Evolutionary conservation across 2,329 filamentous ascomycete genomes (phyloP), one percentile per base, ranked within the genome.

Genomic region (Talaromyces sp.): DNA sequence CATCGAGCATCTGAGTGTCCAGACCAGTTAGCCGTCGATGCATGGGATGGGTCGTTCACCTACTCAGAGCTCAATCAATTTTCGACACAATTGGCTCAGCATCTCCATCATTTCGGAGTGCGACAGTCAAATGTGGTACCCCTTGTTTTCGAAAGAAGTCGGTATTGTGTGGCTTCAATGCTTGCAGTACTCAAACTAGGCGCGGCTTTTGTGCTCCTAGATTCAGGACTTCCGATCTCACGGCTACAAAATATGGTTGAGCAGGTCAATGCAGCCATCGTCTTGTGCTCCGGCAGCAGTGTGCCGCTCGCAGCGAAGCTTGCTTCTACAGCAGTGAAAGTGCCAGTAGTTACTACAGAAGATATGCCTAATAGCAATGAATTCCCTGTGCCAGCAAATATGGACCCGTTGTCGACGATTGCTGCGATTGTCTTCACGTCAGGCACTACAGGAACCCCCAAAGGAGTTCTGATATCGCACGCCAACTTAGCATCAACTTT

Each of bases 401-500:
- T 31, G 10, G 7, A 22, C 50, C 11, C n/a, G 49, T 52, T 45
- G n/a, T 6, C 8, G 9, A 61, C 52, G n/a, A 68, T 86, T 3
- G 75, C 88, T 2, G 90, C 87, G 71, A 81, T 88, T 3, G 82
- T 60, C 27, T 63, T 54, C 41, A 63, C 61, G 3, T 63, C 61
- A 27, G 61, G 61, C n/a, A 63, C 19, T 3, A 63, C 47, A 7
- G 61, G 61, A 22, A 56, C n/a, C 2, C 61, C 61, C n/a, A 63
- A 63, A 37, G 61, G 45, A 13, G 39, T 33, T n/a, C n/a, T 54
- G 19, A 39, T 63, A n/a, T n/a, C 22, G 19, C 61, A 63, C 31
- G 13, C n/a, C 19, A 35, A 15, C 0, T 78, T 89, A 0, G 84
- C 84, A 1, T 85, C 86, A 0, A 80, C 82, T 0, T 82, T 86